phyloP scores from a whole-genome alignment of 306 rosid genomes.

The Cicer bijugum region DNA sequence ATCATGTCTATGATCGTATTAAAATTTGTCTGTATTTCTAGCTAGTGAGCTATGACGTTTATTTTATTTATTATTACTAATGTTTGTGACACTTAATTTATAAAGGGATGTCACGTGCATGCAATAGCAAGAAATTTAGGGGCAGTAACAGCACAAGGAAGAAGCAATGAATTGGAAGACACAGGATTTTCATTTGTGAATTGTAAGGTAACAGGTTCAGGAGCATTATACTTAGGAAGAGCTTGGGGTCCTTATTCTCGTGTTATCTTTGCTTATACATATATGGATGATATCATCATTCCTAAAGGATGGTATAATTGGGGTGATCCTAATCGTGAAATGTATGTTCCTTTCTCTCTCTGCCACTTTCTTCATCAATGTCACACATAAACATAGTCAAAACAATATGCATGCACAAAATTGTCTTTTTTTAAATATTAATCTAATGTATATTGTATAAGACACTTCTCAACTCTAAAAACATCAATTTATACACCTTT shows the following conservation, averaged over 20 bases:
- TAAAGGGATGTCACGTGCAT: constrained; percentile 92
- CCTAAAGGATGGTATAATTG: constrained; percentile 99
- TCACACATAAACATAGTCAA: too few relatives aligned
- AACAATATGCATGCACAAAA: too few relatives aligned
- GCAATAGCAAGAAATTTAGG: constrained; percentile 81
- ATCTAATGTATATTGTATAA: too few relatives aligned
- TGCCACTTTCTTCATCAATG: not conserved
- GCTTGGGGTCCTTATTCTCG: constrained; percentile 99
- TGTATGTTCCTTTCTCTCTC: constrained; percentile 48
- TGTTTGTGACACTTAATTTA: not conserved
- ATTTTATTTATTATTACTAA: too few relatives aligned
- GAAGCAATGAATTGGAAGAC: constrained; percentile 77
- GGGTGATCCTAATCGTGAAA: constrained; percentile 96
- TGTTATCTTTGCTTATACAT: constrained; percentile 83
- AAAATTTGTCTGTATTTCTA: too few relatives aligned
- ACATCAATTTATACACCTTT: too few relatives aligned
- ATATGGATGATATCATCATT: constrained; percentile 94
- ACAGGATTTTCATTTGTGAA: constrained; percentile 94
- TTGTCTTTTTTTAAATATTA: too few relatives aligned
- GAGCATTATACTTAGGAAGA: constrained; percentile 93
- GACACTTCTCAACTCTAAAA: too few relatives aligned
- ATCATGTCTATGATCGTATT: too few relatives aligned
- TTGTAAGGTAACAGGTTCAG: constrained; percentile 98
- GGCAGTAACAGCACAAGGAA: constrained; percentile 92
- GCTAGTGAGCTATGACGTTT: too few relatives aligned